Evolutionary conservation across 306 rosid genomes (phyloP), one percentile per base, ranked within the genome.

Genomic region (Sicyos edulis): DNA sequence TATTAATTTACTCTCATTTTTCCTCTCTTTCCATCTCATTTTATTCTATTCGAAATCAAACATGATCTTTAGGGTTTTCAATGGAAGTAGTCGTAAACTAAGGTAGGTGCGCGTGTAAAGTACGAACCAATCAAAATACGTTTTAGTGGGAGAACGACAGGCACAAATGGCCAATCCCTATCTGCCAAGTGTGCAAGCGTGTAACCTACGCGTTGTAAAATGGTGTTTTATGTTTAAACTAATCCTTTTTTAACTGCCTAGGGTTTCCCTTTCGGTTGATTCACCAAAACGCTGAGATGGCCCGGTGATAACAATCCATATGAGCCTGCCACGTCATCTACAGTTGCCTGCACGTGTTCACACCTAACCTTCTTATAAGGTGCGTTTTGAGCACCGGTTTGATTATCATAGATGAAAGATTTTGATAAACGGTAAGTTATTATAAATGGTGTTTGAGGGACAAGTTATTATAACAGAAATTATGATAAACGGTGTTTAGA

Each of bases 131-230:
- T 87, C 34, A 52, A 0, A 54, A 61, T 0, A 45, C 2, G 20
- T 71, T 75, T 79, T 80, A 81, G 92, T 90, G 96, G 89, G 69
- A 58, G 54, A 82, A 80, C 86, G 95, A 88, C 88, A 82, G 81
- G 87, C 73, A 76, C 76, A 80, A 37, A 37, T 37, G 8, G 8
- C 5, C 8, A 1, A 37, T 0, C 44, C 8, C 44, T 37, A 1
- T 37, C 1, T 37, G 44, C 10, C 0, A 17, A 29, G 22, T 5
- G 4, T n/a, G n/a, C 3, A 70, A 0, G 96, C 92, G 92, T 89
- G 87, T 8, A 10, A 1, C 0, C 7, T 19, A 85, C 90, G 96
- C 87, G 86, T 76, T 55, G 66, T 73, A 22, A 73, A 47, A 59
- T 22, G 54, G 42, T 8, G 8, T 5, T 37, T 37, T 5, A 37